Base-by-base conservation (phyloP, 352 stramenopile species). In the Lagenidium sp. region DNA sequence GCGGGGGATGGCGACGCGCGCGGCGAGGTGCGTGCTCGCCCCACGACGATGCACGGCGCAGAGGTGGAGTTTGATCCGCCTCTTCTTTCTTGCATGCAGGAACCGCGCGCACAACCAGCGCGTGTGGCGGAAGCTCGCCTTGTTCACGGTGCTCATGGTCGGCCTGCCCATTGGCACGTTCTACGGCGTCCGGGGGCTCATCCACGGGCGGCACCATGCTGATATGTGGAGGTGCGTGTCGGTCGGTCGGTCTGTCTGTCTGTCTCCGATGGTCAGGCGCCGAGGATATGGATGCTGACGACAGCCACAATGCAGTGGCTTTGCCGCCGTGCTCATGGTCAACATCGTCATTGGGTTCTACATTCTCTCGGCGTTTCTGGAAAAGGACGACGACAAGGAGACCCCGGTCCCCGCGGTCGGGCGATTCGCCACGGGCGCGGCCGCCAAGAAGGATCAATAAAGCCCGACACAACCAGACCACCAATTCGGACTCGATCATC, bases 271-370 rank as follows among this genome's bases (percentile, higher is more conserved):
- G n/a, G n/a, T n/a, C n/a, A n/a, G n/a, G n/a, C n/a, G n/a, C n/a
- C n/a, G n/a, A n/a, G n/a, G n/a, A n/a, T n/a, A n/a, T 22, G n/a
- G 10, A 12, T 43, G 23, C 7, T 43, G 24, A 12, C 31, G 16
- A 7, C 28, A 23, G 23, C 25, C 16, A 35, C 5, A 22, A 7
- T 30, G 18, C 39, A 92, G 79, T 72, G 76, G 73, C 3, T 77
- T 83, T 42, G 63, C 63, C 3, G 71, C 79, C 7, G 76, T 92
- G 34, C 44, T 86, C 16, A 64, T 81, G 43, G 71, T 83, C 24
- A 92, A 92, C 45, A 55, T 89, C 29, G 71, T 89, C 16, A 85
- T 88, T 43, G 65, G 73, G 6, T 47, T 85, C 2, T 92, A 92
- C 44, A 69, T 92, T 53, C 40, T 86, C 30, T 86, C 70, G 25